Evolutionary conservation across 2,329 filamentous ascomycete species (phyloP).

Genomic region (Phialophora expanda): DNA sequence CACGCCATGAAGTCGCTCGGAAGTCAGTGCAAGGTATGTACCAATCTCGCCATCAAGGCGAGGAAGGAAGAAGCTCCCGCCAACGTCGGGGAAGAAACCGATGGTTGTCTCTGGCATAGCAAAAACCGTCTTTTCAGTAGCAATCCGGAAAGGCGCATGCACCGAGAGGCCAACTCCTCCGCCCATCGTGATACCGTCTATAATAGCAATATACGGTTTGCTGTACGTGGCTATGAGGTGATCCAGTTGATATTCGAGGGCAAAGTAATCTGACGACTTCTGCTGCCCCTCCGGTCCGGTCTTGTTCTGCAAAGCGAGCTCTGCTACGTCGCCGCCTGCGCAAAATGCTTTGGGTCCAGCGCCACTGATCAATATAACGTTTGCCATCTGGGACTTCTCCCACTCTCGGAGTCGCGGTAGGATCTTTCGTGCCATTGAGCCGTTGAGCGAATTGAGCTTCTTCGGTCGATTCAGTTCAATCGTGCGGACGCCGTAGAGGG

Average conservation of each 20-base stretch:
- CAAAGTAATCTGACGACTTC: conserved; percentile 84
- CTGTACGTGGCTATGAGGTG: conserved; percentile 91
- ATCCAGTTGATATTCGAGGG: conserved; percentile 92
- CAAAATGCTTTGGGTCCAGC: conserved; percentile 85
- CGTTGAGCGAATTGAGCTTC: conserved; percentile 91
- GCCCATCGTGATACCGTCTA: conserved; percentile 99
- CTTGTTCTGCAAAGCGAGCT: conserved; percentile 75
- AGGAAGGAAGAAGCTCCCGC: conserved; percentile 93
- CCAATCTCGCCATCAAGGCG: conserved; percentile 84
- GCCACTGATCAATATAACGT: conserved; percentile 90
- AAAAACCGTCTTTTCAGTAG: conserved; percentile 92
- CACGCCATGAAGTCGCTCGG: conserved; percentile 77
- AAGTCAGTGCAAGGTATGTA: conserved; percentile 91
- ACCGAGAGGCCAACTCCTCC: conserved; percentile 93
- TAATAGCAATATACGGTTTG: conserved; percentile 93
- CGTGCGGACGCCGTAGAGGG: conserved; percentile 84
- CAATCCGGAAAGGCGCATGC: conserved; percentile 94
- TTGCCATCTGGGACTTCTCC: conserved; percentile 92
- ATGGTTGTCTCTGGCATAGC: conserved; percentile 99
- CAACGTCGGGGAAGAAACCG: conserved; percentile 98
- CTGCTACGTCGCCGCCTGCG: conserved; percentile 87
- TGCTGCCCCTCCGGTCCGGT: conserved; percentile 71
- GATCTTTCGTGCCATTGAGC: conserved; percentile 95
- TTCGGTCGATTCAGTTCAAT: conserved; percentile 92
- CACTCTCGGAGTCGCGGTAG: conserved; percentile 87